Base-by-base conservation (phyloP, 2,329 filamentous ascomycete genomes). In the Cladorrhinum sp. region DNA sequence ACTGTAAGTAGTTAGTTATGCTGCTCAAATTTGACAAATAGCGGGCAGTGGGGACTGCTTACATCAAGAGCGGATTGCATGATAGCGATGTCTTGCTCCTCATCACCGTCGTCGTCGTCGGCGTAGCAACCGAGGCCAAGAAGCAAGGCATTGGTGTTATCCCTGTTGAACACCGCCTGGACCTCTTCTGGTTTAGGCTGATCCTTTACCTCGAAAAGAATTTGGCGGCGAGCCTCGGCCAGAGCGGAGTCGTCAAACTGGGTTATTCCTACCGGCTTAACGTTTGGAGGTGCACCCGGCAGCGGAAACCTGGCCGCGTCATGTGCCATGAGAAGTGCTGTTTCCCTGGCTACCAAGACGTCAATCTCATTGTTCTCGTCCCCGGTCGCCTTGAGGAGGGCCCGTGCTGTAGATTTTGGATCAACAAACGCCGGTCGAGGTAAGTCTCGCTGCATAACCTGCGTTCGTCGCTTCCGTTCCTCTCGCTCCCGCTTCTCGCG, bases 401-500 rank as follows among this genome's bases (percentile, higher is more conserved):
- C 74, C 2, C 83, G 80, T 0, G 89, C 89, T 30, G 80, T 81
- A 1, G 81, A 80, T 55, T 87, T 79, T 21, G 95, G 75, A 72
- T 98, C 88, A 14, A 98, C 80, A 1, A 82, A 76, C 1, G 82
- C 81, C 1, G 95, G 92, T 50, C 94, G 84, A 7, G 95, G 95
- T 12, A 99, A 79, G 3, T 84, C 85, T 67, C 84, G 87, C 75
- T 98, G 94, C 74, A 97, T 87, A n/a, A 96, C 93, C 71, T 96
- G 92, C 1, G 91, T 96, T 69, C 95, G 88, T 55, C 93, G 84
- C 73, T 86, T 88, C 70, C 92, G 90, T 68, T 98, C 93, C 12
- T 87, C 83, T 76, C 69, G 82, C 73, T 72, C 88, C 80, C 69
- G 82, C 71, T 88, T 90, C 70, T 93, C 87, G 42, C 83, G 83